phyloP scores from a whole-genome alignment of 2,329 filamentous ascomycete species.

The Ophiobolus disseminans region DNA sequence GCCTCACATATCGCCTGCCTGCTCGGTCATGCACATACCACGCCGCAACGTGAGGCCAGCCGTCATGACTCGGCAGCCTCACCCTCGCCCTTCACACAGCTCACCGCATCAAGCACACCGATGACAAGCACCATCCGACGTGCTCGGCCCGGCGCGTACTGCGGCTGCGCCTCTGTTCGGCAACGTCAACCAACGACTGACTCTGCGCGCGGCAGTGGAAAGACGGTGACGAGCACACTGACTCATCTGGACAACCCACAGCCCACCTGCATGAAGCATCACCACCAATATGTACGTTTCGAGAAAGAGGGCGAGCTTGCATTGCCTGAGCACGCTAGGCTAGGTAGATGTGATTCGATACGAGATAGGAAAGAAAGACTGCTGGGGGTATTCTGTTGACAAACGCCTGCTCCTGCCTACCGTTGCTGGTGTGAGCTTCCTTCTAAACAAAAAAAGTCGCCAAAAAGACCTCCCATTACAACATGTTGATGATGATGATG shows the following conservation, averaged over 20 bases:
- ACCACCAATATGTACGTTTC: background rate
- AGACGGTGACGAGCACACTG: background rate
- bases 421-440: constrained; percentile 29
- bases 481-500: constrained; percentile 6
- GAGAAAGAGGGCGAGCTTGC: constrained; percentile 4
- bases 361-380: constrained; percentile 16
- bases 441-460: constrained; percentile 28
- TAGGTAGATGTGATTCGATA: constrained; percentile 1
- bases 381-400: constrained; percentile 33
- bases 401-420: constrained; percentile 33
- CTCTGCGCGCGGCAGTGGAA: background rate
- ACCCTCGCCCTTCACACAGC: background rate
- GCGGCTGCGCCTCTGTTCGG: background rate
- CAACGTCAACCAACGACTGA: background rate
- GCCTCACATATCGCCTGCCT: no score
- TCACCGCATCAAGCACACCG: constrained; percentile 5
- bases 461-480: constrained; percentile 17
- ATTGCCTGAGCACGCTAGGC: constrained; percentile 19
- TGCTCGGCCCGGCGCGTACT: constrained; percentile 3
- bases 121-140: background rate
- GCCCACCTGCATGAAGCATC: background rate
- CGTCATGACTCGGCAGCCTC: constrained; percentile 4
- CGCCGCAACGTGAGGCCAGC: background rate
- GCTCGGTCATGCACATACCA: background rate
- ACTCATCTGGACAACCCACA: background rate